These are phyloP conservation scores for Russula lepida DNA, from an alignment of 768 basidiomycete species.

Conservation along the genomic window DNA sequence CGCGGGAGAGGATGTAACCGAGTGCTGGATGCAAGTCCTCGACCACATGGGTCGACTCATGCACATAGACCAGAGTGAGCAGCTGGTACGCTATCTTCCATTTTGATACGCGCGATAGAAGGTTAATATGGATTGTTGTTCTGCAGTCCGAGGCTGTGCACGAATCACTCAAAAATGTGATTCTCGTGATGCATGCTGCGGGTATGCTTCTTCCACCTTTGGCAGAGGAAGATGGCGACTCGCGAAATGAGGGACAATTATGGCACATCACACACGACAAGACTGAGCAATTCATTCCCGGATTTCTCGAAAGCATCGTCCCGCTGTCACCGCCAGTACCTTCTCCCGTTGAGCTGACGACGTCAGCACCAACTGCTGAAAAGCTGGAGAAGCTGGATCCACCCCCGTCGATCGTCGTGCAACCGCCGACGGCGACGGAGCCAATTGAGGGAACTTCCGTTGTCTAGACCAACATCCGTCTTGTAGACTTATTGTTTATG, in stretches of 20 bases:
- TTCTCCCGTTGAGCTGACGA: conserved; percentile 1
- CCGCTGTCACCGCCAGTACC: conserved; percentile 30
- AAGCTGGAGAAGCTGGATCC: neutral
- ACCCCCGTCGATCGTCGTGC: neutral
- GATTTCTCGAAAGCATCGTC: conserved; percentile 72
- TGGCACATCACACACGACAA: conserved; percentile 84
- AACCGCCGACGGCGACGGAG: neutral
- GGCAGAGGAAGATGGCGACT: conserved; percentile 30
- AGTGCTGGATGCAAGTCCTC: conserved; percentile 83
- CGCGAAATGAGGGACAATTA: conserved; percentile 55
- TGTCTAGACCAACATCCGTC: neutral
- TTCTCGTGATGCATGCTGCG: conserved; percentile 92
- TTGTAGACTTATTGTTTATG: neutral
- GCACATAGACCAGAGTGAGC: conserved; percentile 76
- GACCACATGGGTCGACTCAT: conserved; percentile 86
- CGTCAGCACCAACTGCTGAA: neutral
- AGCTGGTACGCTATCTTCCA: conserved; percentile 52
- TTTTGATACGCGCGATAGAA: neutral
- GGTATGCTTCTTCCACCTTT: conserved; percentile 68
- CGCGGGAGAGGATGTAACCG: conserved; percentile 51
- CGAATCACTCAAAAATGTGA: conserved; percentile 92
- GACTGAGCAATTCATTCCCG: conserved; percentile 86
- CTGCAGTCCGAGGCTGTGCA: conserved; percentile 86
- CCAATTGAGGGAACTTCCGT: neutral
- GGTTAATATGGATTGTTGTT: neutral